Base-by-base conservation (phyloP, 106 monocot genomes). In the Iris macrosiphon region DNA sequence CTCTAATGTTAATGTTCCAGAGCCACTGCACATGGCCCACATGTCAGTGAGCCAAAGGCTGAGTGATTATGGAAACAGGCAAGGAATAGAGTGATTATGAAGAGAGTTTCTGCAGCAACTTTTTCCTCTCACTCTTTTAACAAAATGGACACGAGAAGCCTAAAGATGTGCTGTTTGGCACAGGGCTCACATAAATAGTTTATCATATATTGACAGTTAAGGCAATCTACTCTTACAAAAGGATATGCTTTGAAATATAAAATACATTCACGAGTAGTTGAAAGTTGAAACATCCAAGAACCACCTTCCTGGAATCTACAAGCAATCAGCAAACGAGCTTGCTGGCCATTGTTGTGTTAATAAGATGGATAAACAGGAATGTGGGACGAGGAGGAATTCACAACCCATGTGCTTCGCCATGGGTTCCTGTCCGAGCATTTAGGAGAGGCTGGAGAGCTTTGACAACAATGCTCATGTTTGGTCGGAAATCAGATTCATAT, bases 381-480 rank as follows among this genome's bases (percentile, higher is more conserved):
- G 9, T 1, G 21, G 15, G 20, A 28, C 15, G 50, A 8, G 49
- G 6, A 49, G 49, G 29, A 49, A 49, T 49, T 49, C 49, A 49
- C 49, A 29, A 29, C 4, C 27, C 49, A 14, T 5, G 49, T 25
- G 13, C 4, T 49, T 49, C 49, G 15, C 28, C 28, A 29, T 25
- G 49, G 20, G 25, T 25, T 1, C 49, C 49, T 27, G 49, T 15
- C 15, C 49, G 49, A 29, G 49, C 49, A 29, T 49, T 49, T 1
- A 49, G 49, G 26, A 49, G 28, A 29, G 49, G 49, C 54, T 57
- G 24, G 13, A 57, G 57, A 24, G 57, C 57, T 24, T 57, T 57
- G 24, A 57, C 38, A 13, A 57, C 57, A 10, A 57, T 57, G 57
- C 57, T 57, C 57, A 57, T 57, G 38, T 57, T 57, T 17, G 57